phyloP scores from a whole-genome alignment of 306 rosid genomes.

The Castanea mollissima region DNA sequence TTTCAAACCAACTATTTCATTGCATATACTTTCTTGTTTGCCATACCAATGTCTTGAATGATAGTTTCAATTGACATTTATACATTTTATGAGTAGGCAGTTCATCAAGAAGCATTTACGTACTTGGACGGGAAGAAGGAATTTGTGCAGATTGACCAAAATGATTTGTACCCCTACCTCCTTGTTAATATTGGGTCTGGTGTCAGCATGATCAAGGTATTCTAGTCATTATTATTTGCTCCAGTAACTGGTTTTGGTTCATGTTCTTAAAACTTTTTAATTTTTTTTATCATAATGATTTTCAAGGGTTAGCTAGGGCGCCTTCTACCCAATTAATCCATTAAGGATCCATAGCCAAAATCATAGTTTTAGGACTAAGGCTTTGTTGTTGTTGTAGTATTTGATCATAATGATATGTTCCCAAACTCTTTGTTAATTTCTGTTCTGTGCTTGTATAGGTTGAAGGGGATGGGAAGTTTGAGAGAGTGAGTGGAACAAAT shows the following conservation, averaged over 20 bases:
- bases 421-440: conserved; percentile 5
- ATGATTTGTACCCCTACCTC: conserved; percentile 84
- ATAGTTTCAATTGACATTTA: conserved; percentile 17
- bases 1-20: conserved; percentile 5
- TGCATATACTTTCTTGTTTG: conserved; percentile 12
- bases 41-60: conserved; percentile 13
- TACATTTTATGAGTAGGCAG: conserved; percentile 55
- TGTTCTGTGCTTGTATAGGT: conserved; percentile 52
- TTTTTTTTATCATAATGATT: background rate
- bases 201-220: conserved; percentile 96
- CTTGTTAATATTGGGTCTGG: conserved; percentile 98
- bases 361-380: too few species aligned
- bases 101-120: conserved; percentile 75
- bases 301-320: too few species aligned
- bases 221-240: conserved; percentile 14
- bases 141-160: conserved; percentile 70
- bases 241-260: conserved; percentile 7
- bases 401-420: background rate
- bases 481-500: conserved; percentile 96
- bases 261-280: conserved; percentile 4
- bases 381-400: background rate
- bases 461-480: conserved; percentile 84
- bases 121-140: conserved; percentile 71
- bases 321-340: too few species aligned
- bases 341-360: too few species aligned